Base-by-base conservation (phyloP, 768 basidiomycete species). In the Leccinum disarticulatum region DNA sequence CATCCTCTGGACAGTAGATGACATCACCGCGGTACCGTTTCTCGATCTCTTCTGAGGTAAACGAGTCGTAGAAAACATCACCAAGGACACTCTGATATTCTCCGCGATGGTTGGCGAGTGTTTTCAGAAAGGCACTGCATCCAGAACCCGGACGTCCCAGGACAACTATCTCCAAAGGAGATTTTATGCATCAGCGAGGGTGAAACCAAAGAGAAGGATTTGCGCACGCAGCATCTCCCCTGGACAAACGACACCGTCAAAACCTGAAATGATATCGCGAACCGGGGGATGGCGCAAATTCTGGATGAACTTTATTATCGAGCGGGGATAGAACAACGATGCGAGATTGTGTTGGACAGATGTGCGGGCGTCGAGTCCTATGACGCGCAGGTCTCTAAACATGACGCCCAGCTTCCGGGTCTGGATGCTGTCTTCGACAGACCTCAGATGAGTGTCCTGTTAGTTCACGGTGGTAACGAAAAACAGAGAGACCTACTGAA, bases 121-220 rank as follows among this genome's bases (percentile, higher is more conserved):
- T 80, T 68, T 84, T 85, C 54, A 86, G 71, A 57, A 85, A 74
- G 0, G 83, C 77, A 25, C 72, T 74, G 59, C 80, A 80, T 19
- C 80, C 79, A 6, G 91, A 85, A 11, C 89, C 90, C 91, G 38
- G 93, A 30, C 91, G 83, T 19, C 92, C 93, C 36, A 94, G 81
- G 13, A 94, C 92, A 14, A 95, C 89, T 90, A 65, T 7, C 55
- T 5, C 9, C 14, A 3, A n/a, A 27, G 28, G 28, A 25, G 6
- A 10, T 46, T n/a, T 43, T n/a, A 43, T 15, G 41, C 14, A 43
- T 43, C 0, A n/a, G 14, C 7, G 30, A 25, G 14, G 17, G 30
- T 25, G 54, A 31, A 35, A 53, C 4, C 8, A 6, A 3, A 19
- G 30, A 31, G 14, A 31, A 31, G 30, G 30, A 9, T 3, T 77